Percentiles rank a stretch among this genome's conserved stretches.
These are phyloP conservation scores for Venturia nashicola DNA, from an alignment of 2,329 filamentous ascomycete genomes.

Conservation along the genomic window DNA sequence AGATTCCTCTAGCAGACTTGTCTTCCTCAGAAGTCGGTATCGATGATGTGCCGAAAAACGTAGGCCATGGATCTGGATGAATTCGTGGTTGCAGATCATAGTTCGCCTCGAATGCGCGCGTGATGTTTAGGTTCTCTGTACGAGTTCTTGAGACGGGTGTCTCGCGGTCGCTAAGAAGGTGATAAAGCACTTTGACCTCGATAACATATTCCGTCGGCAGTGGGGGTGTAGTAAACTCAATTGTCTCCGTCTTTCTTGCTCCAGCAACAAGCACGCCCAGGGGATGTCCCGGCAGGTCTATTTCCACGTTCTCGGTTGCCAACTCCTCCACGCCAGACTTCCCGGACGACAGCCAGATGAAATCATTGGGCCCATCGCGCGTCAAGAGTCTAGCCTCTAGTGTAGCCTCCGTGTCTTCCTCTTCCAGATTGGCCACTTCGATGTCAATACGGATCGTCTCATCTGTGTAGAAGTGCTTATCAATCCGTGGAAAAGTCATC, in stretches of 20 bases:
- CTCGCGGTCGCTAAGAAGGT: conserved; percentile 64
- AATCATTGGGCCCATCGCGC: conserved; percentile 21
- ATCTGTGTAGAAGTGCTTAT: conserved; percentile 71
- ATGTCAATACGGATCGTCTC: conserved; percentile 60
- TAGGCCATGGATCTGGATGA: conserved; percentile 72
- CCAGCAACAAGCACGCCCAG: conserved; percentile 23
- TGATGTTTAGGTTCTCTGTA: conserved; percentile 56
- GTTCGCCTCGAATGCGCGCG: conserved; percentile 80
- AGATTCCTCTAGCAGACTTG: conserved; percentile 43
- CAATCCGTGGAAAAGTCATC: conserved; percentile 50
- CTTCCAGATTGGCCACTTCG: conserved; percentile 69
- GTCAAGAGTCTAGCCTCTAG: conserved; percentile 59
- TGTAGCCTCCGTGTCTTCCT: conserved; percentile 60
- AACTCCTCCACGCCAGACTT: not conserved
- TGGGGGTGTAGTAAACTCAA: conserved; percentile 28
- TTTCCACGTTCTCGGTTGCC: not conserved
- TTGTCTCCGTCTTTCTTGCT: conserved; percentile 20
- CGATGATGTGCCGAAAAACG: conserved; percentile 52
- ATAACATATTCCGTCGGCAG: conserved; percentile 51
- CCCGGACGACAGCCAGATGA: not conserved
- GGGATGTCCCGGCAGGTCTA: conserved; percentile 21
- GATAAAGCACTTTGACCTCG: conserved; percentile 63
- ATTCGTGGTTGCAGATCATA: conserved; percentile 76
- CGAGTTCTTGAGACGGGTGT: conserved; percentile 69
- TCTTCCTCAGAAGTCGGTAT: not conserved